Base-by-base conservation (phyloP, 2,329 filamentous ascomycete species). In the Diaporthe amygdali region DNA sequence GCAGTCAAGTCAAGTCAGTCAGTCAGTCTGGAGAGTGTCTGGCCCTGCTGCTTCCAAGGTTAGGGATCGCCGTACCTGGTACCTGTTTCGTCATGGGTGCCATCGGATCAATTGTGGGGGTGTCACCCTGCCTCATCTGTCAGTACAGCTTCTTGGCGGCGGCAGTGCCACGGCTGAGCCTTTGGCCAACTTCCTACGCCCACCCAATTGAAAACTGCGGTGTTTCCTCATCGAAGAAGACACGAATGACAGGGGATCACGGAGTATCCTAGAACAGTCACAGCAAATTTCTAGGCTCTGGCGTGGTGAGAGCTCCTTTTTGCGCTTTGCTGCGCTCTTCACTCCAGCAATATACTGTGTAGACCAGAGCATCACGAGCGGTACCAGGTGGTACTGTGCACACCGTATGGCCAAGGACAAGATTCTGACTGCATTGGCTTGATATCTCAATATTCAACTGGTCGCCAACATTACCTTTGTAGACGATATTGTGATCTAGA, bases 161-260 rank as follows among this genome's bases (percentile, higher is more conserved):
- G 41, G 56, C 56, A 34, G 56, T 63, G 59, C 59, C 59, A 63
- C n/a, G 41, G 59, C 59, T 46, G 56, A 46, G 56, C 39, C 22
- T 7, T 22, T 27, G 22, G 55, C 34, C 34, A 20, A 52, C 30
- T n/a, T 2, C 25, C 12, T 10, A 37, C 30, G 7, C 22, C n/a
- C n/a, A 55, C 32, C 52, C n/a, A n/a, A n/a, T n/a, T n/a, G n/a
- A n/a, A n/a, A 55, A 37, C 55, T 5, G 22, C 55, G 20, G 8
- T n/a, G 30, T 41, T 20, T 14, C 34, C 8, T 32, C 25, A 10
- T 17, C 32, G 22, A 14, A 22, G n/a, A 47, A n/a, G n/a, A n/a
- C n/a, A n/a, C n/a, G n/a, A n/a, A n/a, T n/a, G n/a, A n/a, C n/a
- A n/a, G n/a, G n/a, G n/a, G n/a, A n/a, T n/a, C n/a, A n/a, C n/a